Evolutionary conservation across 345 rosid genomes (phyloP), one percentile per base, ranked within the genome.

Genomic region (Cardamine occulta): DNA sequence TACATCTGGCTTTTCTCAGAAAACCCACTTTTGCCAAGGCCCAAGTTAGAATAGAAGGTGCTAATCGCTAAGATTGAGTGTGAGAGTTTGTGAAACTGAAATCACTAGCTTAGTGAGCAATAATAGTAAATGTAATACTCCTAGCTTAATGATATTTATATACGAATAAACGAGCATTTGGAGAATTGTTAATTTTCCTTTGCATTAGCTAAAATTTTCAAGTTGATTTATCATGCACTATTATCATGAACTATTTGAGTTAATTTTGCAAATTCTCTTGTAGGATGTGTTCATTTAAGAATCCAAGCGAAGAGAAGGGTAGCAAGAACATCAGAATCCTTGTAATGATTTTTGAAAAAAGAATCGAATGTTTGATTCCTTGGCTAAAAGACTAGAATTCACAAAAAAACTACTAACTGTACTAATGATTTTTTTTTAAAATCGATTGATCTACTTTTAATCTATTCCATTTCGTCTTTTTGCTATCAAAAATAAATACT

Each of bases 11-110:
- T 17, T 24, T 32, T 35, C 54, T 63, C 32, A 40, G 44, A 26
- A 53, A 45, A 31, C 66, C 40, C 72, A 74, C 1, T 66, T 18
- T 32, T 56, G 1, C 5, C 26, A 31, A 74, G 45, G 72, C 66
- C 78, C 72, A 74, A 26, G 13, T n/a, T 14, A 10, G 56, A 31
- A 42, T 42, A 53, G 14, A 47, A n/a, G 19, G 7, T n/a, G 49
- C 49, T 47, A 7, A 47, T 6, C 2, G 10, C 9, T 4, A 40
- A 40, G 47, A 10, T 39, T 39, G 44, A 39, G 4, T 11, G 44
- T 3, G 40, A 37, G 40, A 9, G 40, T 2, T 10, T 37, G 40
- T 39, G 44, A 39, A 39, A 39, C 40, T 39, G 45, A 40, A 40
- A 40, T 14, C 45, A 1, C 4, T 12, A 45, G 48, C 17, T 44